phyloP scores from a whole-genome alignment of 2,329 filamentous ascomycete genomes.

The Neofusicoccum umdonicola region DNA sequence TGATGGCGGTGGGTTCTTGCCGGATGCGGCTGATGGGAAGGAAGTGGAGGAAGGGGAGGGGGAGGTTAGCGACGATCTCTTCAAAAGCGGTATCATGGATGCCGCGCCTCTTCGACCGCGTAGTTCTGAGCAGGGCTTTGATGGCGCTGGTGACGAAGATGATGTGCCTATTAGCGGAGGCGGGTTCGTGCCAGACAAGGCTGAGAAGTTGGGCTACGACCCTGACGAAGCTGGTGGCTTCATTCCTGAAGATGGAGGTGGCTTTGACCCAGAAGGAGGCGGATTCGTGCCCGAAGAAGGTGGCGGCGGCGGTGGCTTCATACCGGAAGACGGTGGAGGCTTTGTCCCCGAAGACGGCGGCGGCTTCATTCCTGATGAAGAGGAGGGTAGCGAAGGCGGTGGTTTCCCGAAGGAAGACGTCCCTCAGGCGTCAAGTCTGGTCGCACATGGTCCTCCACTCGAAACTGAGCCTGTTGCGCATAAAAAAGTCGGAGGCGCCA shows the following conservation, averaged over 20 bases:
- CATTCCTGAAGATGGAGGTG: slow-evolving; percentile 21
- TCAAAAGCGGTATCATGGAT: not conserved
- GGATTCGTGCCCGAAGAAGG: no score
- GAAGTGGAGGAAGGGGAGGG: not conserved
- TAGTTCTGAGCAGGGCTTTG: not conserved
- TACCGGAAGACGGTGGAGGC: slow-evolving; percentile 19
- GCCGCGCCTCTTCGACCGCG: not conserved
- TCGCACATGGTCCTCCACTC: no score
- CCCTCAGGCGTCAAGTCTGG: no score
- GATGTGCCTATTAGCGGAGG: slow-evolving; percentile 12
- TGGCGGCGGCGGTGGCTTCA: slow-evolving; percentile 40
- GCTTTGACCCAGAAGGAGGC: slow-evolving; percentile 15
- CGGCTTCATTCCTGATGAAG: slow-evolving; percentile 39
- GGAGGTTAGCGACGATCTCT: not conserved
- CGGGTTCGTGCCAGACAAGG: slow-evolving; percentile 23
- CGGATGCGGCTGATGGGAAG: slow-evolving; percentile 24
- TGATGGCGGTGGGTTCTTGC: slow-evolving; percentile 21
- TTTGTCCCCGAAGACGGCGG: slow-evolving; percentile 22
- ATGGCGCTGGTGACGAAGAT: not conserved
- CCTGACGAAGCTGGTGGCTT: slow-evolving; percentile 23
- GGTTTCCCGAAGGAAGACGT: not conserved
- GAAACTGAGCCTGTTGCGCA: no score
- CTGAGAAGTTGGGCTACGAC: slow-evolving; percentile 16
- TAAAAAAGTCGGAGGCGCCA: no score
- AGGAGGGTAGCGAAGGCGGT: slow-evolving; percentile 27